A percentile compares a stretch with the other conserved stretches of the same genome.
Evolutionary conservation across 139 green algal genomes (phyloP).

Genomic region (Picochlorum costavermella): DNA sequence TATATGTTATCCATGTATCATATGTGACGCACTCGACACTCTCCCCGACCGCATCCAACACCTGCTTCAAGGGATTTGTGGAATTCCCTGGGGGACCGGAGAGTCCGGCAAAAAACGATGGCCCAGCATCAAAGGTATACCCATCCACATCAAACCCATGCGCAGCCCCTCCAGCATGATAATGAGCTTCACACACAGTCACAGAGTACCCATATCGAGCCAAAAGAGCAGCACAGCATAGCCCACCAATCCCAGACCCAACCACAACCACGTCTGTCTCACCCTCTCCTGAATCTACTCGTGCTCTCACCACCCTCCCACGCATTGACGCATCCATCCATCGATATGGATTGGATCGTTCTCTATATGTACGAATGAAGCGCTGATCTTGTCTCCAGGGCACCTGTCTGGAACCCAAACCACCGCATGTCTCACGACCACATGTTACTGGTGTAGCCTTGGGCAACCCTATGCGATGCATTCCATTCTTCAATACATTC

Average conservation of each 20-base stretch:
- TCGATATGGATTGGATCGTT: no score
- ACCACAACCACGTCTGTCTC: conserved; percentile 61
- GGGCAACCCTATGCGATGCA: no score
- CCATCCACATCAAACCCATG: conserved; percentile 69
- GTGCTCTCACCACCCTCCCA: no score
- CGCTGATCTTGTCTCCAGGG: no score
- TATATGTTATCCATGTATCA: conserved; percentile 79
- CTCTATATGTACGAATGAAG: no score
- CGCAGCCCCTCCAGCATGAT: conserved; percentile 67
- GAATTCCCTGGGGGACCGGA: conserved; percentile 20
- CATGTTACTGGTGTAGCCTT: no score
- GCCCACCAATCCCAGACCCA: conserved; percentile 54
- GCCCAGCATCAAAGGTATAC: conserved; percentile 81
- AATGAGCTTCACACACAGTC: conserved; percentile 72
- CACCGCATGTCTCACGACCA: no score
- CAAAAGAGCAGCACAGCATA: conserved; percentile 68
- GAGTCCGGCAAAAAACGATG: conserved; percentile 67
- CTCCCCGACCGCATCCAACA: conserved; percentile 71
- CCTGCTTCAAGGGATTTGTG: conserved; percentile 71
- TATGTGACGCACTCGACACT: conserved; percentile 75
- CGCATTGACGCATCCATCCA: no score
- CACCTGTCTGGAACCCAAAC: no score
- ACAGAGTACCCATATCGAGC: conserved; percentile 57
- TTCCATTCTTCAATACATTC: no score
- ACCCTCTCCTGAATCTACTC: neutral